phyloP scores from a whole-genome alignment of 2,329 filamentous ascomycete genomes.

The Esteya vermicola region DNA sequence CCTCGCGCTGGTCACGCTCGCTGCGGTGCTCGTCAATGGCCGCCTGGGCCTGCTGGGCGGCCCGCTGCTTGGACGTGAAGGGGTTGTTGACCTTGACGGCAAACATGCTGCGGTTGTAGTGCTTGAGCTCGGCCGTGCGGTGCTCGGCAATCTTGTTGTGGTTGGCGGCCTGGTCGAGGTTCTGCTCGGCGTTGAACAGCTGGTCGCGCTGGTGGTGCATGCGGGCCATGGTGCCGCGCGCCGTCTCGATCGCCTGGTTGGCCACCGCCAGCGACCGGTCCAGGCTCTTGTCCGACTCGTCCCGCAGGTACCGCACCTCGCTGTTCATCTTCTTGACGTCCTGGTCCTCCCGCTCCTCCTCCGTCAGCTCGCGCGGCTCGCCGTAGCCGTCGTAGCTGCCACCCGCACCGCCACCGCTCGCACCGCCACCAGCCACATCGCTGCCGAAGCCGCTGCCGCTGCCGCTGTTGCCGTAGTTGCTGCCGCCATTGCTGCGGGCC shows the following conservation, averaged over 20 bases:
- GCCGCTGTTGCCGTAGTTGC: constrained; percentile 17
- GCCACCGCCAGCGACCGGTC: constrained; percentile 56
- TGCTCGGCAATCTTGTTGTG: constrained; percentile 66
- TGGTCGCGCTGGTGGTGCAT: constrained; percentile 69
- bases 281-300: constrained; percentile 42
- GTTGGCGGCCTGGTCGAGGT: constrained; percentile 65
- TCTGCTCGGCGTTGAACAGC: constrained; percentile 68
- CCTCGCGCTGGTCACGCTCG: constrained; percentile 51
- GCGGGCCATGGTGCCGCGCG: constrained; percentile 55
- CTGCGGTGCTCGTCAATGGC: constrained; percentile 54
- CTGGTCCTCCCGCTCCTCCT: constrained; percentile 60
- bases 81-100: constrained; percentile 64
- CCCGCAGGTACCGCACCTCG: constrained; percentile 62
- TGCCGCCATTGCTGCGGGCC: neutral
- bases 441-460: constrained; percentile 41
- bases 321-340: constrained; percentile 60
- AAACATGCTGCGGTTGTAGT: constrained; percentile 82
- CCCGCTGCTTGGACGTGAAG: constrained; percentile 57
- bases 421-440: neutral
- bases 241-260: constrained; percentile 55
- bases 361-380: constrained; percentile 64
- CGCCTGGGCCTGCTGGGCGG: constrained; percentile 49
- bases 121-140: constrained; percentile 70
- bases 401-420: neutral
- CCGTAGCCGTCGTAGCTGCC: constrained; percentile 39